A percentile compares a stretch with the other conserved stretches of the same genome.
Conservation (phyloP, 257 asterid genomes). For the Nicotiana attenuata region DNA sequence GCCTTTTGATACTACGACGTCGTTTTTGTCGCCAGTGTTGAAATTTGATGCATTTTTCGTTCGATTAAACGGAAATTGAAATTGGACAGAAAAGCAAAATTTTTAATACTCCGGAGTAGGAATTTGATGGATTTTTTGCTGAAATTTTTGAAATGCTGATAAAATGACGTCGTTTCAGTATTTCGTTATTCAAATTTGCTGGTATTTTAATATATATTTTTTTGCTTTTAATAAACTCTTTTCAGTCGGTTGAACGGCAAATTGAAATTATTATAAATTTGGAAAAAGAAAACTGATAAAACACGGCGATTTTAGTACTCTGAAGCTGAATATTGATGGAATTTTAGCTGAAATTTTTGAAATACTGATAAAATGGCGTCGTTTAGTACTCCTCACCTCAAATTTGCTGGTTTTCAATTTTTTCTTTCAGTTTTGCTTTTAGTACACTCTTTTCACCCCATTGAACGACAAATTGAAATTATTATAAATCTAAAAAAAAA, state of each 20-base stretch:
- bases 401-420: no score
- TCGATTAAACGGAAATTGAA: neutral
- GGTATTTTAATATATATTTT: neutral
- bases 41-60: neutral
- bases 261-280: neutral
- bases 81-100: neutral
- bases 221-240: neutral
- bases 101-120: neutral
- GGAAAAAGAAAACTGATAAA: neutral
- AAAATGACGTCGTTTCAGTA: neutral
- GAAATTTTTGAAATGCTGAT: neutral
- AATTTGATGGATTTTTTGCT: neutral
- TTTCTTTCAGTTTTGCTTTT: neutral
- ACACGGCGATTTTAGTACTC: neutral
- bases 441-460: neutral
- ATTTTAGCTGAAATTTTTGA: neutral
- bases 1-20: neutral
- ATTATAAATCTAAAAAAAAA: neutral
- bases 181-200: neutral
- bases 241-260: no score
- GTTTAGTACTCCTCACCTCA: neutral
- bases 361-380: neutral
- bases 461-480: neutral
- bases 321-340: neutral
- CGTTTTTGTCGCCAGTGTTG: neutral